These are phyloP conservation scores for Stentor coeruleus DNA, from an alignment of 73 alveolate species.

Conservation along the genomic window DNA sequence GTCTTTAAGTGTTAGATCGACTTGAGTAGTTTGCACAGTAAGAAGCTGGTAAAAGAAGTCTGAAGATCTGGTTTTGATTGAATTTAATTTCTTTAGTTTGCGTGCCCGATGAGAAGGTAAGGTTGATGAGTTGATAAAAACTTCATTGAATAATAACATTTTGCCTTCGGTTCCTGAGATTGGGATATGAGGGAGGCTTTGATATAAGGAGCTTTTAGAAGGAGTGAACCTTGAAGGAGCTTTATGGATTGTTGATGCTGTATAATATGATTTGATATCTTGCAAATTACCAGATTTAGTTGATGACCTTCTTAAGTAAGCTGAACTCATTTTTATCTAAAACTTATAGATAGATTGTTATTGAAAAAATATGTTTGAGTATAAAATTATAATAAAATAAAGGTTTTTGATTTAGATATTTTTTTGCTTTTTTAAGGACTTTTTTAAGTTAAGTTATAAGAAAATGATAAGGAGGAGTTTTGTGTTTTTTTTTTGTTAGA, in stretches of 20 bases:
- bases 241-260: neutral
- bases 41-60: conserved; percentile 16
- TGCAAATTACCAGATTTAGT: too few species aligned
- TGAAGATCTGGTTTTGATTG: neutral
- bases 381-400: too few species aligned
- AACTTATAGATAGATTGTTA: too few species aligned
- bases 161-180: conserved; percentile 10
- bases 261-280: too few species aligned
- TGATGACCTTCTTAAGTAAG: too few species aligned
- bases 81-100: neutral
- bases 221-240: neutral
- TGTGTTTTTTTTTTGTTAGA: too few species aligned
- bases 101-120: neutral
- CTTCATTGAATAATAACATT: neutral
- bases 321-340: too few species aligned
- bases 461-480: too few species aligned
- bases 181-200: neutral
- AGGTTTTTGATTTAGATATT: too few species aligned
- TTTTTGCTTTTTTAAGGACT: too few species aligned
- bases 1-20: neutral
- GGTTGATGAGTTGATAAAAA: neutral
- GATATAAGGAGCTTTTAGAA: neutral
- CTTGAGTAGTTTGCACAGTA: neutral
- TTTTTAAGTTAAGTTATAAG: too few species aligned
- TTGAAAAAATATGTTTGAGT: too few species aligned